Evolutionary conservation across 2,329 filamentous ascomycete species (phyloP).

Genomic region (Pseudogymnoascus sp.): DNA sequence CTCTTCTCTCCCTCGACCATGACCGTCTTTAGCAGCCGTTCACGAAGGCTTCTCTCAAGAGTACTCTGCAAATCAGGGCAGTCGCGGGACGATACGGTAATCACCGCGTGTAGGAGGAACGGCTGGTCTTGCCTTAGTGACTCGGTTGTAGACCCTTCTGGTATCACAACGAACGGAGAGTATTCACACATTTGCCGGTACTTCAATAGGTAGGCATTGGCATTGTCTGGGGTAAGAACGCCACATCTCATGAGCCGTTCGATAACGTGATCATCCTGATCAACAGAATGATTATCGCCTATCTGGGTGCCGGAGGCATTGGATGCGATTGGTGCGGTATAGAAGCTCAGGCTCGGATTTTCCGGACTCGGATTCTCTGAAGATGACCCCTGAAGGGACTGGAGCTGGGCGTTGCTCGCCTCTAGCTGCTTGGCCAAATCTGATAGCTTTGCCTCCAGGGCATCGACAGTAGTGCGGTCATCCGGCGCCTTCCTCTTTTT

Average conservation of each 20-base stretch:
- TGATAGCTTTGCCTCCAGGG: neutral
- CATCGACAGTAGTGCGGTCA: neutral
- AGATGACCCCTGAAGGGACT: neutral
- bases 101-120: conserved; percentile 18
- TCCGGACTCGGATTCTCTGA: neutral
- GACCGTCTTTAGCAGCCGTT: conserved; percentile 10
- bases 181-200: conserved; percentile 13
- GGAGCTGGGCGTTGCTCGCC: neutral
- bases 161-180: conserved; percentile 21
- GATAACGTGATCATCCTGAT: neutral
- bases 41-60: neutral
- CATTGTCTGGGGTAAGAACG: neutral
- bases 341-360: neutral
- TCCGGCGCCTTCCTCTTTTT: neutral
- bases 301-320: neutral
- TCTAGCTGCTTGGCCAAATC: neutral
- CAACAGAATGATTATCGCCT: neutral
- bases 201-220: neutral
- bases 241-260: neutral
- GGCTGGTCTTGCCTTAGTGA: conserved; percentile 16
- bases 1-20: conserved; percentile 21
- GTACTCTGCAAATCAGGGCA: neutral
- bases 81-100: conserved; percentile 14
- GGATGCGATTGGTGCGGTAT: neutral
- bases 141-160: conserved; percentile 8